These are phyloP conservation scores for Leccinum fibrillosum DNA, from an alignment of 768 basidiomycete species.

Conservation along the genomic window DNA sequence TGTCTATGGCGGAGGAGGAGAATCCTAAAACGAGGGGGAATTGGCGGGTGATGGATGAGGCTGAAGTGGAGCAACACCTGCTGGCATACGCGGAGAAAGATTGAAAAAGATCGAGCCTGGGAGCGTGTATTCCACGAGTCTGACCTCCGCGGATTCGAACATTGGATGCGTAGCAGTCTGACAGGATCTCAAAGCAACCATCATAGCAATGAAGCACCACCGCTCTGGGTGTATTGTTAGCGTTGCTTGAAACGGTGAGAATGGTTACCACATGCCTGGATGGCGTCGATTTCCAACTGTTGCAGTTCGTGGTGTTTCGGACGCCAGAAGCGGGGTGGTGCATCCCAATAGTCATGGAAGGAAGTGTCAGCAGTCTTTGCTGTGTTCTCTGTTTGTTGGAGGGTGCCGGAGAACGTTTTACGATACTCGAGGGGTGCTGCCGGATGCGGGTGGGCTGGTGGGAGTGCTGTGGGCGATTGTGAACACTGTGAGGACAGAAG, in stretches of 20 bases:
- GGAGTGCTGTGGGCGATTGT: slow-evolving; percentile 31
- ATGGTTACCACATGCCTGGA: slow-evolving; percentile 45
- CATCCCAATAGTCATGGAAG: slow-evolving; percentile 63
- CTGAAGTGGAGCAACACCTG: slow-evolving; percentile 75
- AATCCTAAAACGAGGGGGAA: slow-evolving; percentile 63
- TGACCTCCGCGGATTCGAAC: not conserved
- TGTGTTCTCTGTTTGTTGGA: slow-evolving; percentile 31
- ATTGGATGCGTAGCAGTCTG: not conserved
- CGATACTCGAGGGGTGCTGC: slow-evolving; percentile 62
- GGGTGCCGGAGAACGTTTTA: slow-evolving; percentile 45
- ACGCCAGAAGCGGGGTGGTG: slow-evolving; percentile 57
- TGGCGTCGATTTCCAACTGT: slow-evolving; percentile 61
- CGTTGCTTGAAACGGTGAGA: not conserved
- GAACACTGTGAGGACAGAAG: not conserved
- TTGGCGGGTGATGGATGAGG: slow-evolving; percentile 78
- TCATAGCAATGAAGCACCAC: slow-evolving; percentile 58
- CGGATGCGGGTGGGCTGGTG: slow-evolving; percentile 55
- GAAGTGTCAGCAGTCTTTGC: slow-evolving; percentile 1
- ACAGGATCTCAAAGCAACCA: not conserved
- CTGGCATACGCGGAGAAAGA: slow-evolving; percentile 90
- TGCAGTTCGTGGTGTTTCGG: slow-evolving; percentile 47
- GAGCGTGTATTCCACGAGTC: not conserved
- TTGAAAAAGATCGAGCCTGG: slow-evolving; percentile 33
- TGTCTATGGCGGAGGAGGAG: slow-evolving; percentile 75
- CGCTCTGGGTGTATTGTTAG: slow-evolving; percentile 40